Conservation (phyloP, 2,329 filamentous ascomycete species). For the Thyridium curvatum region DNA sequence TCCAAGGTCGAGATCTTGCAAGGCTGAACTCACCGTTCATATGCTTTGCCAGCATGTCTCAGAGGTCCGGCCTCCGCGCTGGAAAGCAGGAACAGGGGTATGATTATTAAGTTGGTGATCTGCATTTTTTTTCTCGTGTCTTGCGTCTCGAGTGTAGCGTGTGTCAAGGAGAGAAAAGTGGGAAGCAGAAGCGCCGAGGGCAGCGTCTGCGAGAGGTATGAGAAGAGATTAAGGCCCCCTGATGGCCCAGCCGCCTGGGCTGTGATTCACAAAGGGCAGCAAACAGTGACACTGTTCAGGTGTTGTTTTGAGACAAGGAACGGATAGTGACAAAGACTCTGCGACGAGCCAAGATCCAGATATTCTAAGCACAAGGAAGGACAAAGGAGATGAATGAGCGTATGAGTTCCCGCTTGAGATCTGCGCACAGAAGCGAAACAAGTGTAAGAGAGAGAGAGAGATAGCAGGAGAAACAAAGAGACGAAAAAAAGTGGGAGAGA, state of each 20-base stretch:
- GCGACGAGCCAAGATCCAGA: slow-evolving; percentile 14
- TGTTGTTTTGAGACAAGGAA: slow-evolving; percentile 12
- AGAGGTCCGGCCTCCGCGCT: slow-evolving; percentile 18
- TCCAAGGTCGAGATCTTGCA: background rate
- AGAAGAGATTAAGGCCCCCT: background rate
- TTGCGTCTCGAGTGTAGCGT: too few relatives aligned
- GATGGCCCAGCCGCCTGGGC: too few relatives aligned
- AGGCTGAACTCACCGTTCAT: slow-evolving; percentile 1
- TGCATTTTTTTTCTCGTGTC: slow-evolving; percentile 3
- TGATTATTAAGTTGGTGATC: slow-evolving; percentile 7
- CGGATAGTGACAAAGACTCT: slow-evolving; percentile 20
- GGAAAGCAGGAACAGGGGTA: slow-evolving; percentile 6
- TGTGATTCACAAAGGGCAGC: background rate
- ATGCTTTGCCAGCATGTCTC: slow-evolving; percentile 1
- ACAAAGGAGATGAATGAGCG: slow-evolving; percentile 12
- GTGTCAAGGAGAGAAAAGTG: too few relatives aligned
- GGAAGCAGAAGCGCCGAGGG: slow-evolving; percentile 1
- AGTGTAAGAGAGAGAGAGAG: slow-evolving; percentile 6
- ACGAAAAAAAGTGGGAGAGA: slow-evolving; percentile 6
- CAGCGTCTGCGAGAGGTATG: background rate
- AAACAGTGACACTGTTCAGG: too few relatives aligned
- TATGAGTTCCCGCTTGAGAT: slow-evolving; percentile 1
- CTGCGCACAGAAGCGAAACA: slow-evolving; percentile 13
- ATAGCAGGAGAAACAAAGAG: slow-evolving; percentile 6
- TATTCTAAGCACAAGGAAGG: slow-evolving; percentile 15